Percentiles rank a stretch among this genome's conserved stretches.
phyloP scores from a whole-genome alignment of 2,329 filamentous ascomycete species.

The Periconia sp. region DNA sequence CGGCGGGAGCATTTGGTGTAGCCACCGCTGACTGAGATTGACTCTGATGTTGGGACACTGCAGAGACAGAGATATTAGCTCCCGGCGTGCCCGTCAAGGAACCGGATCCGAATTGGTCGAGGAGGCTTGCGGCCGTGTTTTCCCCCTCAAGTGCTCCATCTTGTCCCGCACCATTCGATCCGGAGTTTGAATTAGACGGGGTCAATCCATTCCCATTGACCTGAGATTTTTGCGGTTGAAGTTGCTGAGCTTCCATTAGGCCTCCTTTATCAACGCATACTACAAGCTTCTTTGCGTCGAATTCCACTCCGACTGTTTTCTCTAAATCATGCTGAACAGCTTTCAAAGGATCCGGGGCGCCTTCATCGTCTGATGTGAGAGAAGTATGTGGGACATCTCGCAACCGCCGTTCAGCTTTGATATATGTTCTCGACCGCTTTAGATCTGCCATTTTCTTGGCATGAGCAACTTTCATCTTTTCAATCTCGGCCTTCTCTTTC shows the following conservation, averaged over 20 bases:
- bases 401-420: conserved; percentile 77
- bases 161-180: conserved; percentile 37
- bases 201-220: conserved; percentile 36
- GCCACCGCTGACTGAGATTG: conserved; percentile 64
- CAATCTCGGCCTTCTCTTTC: conserved; percentile 79
- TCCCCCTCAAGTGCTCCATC: conserved; percentile 41
- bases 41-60: conserved; percentile 57
- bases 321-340: conserved; percentile 80
- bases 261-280: conserved; percentile 80
- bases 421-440: conserved; percentile 72
- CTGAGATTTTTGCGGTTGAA: conserved; percentile 32
- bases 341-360: conserved; percentile 63
- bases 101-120: conserved; percentile 72
- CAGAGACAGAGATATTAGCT: conserved; percentile 67
- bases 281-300: conserved; percentile 68
- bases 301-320: conserved; percentile 69
- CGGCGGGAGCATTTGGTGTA: conserved; percentile 55
- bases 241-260: conserved; percentile 62
- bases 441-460: conserved; percentile 76
- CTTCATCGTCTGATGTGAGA: conserved; percentile 25
- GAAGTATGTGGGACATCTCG: conserved; percentile 64
- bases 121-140: conserved; percentile 62
- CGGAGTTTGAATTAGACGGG: conserved; percentile 37
- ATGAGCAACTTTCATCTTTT: conserved; percentile 82
- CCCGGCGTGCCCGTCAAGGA: conserved; percentile 66